Conservation (phyloP, 148 eudicot species). For the Selenicereus undatus region DNA sequence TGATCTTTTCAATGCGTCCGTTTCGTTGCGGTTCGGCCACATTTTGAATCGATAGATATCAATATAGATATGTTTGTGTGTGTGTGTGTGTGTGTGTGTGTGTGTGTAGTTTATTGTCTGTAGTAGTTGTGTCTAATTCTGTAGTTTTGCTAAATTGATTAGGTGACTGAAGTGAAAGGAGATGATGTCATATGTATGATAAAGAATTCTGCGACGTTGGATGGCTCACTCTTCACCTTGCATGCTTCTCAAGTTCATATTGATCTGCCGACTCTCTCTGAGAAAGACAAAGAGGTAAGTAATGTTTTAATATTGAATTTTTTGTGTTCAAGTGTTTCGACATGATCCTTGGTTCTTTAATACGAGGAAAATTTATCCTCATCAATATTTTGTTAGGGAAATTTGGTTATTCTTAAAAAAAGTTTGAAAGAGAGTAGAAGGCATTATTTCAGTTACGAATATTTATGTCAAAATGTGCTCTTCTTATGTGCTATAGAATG, state of each 20-base stretch:
- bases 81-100: background rate
- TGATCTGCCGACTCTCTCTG: slow-evolving; percentile 86
- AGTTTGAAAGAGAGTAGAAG: background rate
- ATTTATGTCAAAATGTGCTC: background rate
- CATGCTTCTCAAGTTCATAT: slow-evolving; percentile 89
- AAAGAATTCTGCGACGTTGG: slow-evolving; percentile 83
- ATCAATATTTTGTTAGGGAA: background rate
- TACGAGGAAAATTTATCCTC: background rate
- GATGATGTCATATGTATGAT: slow-evolving; percentile 73
- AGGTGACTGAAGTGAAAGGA: slow-evolving; percentile 77
- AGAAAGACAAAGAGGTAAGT: slow-evolving; percentile 79
- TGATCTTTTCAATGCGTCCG: no score
- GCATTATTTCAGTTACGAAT: background rate
- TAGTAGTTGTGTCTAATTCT: background rate
- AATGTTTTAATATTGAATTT: background rate
- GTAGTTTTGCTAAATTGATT: slow-evolving; percentile 20
- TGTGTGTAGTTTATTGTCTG: background rate
- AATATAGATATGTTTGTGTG: no score
- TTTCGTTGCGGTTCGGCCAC: no score
- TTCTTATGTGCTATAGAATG: background rate
- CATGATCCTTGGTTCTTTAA: background rate
- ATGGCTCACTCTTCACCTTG: slow-evolving; percentile 78
- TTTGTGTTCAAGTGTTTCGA: background rate
- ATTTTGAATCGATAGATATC: no score
- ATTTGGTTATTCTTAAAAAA: background rate